These are phyloP conservation scores for Umbellularia californica DNA, from an alignment of 164 flowering plant genomes.

Conservation along the genomic window DNA sequence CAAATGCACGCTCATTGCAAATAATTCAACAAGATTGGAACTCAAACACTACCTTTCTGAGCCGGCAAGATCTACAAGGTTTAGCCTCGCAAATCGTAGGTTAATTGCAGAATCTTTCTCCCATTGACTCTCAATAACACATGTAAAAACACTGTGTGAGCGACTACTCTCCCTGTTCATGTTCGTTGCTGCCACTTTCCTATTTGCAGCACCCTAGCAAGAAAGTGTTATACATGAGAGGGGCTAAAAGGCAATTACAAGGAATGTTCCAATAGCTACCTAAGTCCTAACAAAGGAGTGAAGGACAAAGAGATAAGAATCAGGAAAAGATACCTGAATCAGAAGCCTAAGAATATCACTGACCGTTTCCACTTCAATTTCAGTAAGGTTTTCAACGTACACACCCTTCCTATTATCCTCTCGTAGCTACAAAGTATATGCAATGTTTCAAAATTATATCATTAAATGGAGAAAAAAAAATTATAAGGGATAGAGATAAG, in stretches of 20 bases:
- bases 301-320: background rate
- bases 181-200: conserved; percentile 95
- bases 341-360: conserved; percentile 75
- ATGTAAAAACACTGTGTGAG: conserved; percentile 98
- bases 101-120: conserved; percentile 84
- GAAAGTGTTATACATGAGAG: conserved; percentile 6
- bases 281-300: background rate
- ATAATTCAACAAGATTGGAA: background rate
- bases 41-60: conserved; percentile 72
- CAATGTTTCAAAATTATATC: background rate
- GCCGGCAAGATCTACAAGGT: conserved; percentile 99
- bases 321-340: conserved; percentile 46
- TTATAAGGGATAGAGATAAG: background rate
- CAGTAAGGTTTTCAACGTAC: conserved; percentile 94
- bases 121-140: conserved; percentile 95
- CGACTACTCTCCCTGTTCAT: conserved; percentile 99
- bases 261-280: background rate
- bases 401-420: conserved; percentile 91
- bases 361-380: conserved; percentile 81
- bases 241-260: background rate
- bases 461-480: background rate
- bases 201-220: conserved; percentile 84
- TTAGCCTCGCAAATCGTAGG: conserved; percentile 81
- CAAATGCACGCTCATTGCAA: conserved; percentile 2
- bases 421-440: conserved; percentile 50